Evolutionary conservation across 441 rosid genomes (phyloP), one percentile per base, ranked within the genome.

Genomic region (Gossypium schwendimanii): DNA sequence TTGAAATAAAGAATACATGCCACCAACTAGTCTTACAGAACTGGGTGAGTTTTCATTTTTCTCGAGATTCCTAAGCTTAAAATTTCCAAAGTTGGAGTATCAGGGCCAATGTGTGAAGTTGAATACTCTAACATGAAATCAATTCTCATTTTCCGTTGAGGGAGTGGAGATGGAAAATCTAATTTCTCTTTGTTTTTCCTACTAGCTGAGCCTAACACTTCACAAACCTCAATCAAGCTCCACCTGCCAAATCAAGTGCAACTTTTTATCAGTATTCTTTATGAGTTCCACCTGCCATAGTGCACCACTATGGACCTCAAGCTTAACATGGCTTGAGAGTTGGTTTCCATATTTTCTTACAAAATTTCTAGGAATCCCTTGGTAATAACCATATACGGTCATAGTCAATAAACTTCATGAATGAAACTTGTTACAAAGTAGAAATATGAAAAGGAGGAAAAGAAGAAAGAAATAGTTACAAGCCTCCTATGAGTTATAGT

Each of bases 161-260:
- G 24, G 36, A 4, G 63, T 0, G 53, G 33, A 17, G 45, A 59
- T 55, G 73, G 15, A 6, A 67, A 49, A 21, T 44, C 8, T 2
- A 17, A 31, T 61, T 62, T 76, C 24, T 15, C n/a, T 62, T 62
- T 9, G 2, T 14, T 8, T 55, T 55, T 55, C 23, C 11, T 33
- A 8, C 31, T 10, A 0, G 8, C 57, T 47, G 50, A 28, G 9
- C 6, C 6, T 28, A 4, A 14, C n/a, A 44, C 3, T 0, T 33
- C 28, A 36, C 2, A 39, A 62, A 62, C 7, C 12, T 61, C 2
- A 3, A 31, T 11, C 69, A 20, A 83, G 80, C 15, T 80, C 82
- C 65, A 11, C 86, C 84, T 76, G 18, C 86, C 84, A 3, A 80
- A 72, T 21, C 58, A 83, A 60, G 74, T 71, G 60, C 2, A 74